Evolutionary conservation across 2,329 filamentous ascomycete genomes (phyloP), one percentile per base, ranked within the genome.

Genomic region (Septoria linicola): DNA sequence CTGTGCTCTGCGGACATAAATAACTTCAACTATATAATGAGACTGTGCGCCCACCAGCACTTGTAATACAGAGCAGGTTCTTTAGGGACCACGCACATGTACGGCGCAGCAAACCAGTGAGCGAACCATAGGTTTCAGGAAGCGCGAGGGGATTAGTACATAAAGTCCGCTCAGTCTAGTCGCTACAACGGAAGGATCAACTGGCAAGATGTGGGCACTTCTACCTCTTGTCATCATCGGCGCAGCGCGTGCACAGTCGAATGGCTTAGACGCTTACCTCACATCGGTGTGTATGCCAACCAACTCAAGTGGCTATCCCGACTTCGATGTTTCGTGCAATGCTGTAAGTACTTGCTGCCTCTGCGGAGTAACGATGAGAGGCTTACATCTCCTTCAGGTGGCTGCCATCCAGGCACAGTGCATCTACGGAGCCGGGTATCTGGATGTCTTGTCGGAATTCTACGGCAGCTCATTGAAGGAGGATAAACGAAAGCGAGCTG

Each of bases 251-350:
- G 53, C 53, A 5, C 52, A 48, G 19, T 49, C 42, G 19, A 41
- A 46, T 47, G 53, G 43, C 16, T 48, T 48, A 5, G 48, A 49
- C 5, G 54, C 54, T 14, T 62, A 64, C 46, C 48, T 64, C 23
- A 25, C 40, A 13, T 35, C 53, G 21, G 57, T 63, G 39, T 66
- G 64, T 54, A 31, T 41, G 7, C 64, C 64, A 5, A 47, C 37
- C 3, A 61, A 63, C 41, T 40, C 49, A 2, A 59, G 40, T 23
- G 57, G 59, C 19, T 16, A 40, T 6, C 55, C 58, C 11, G 60
- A 64, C 40, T 47, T 56, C 25, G 59, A 57, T 17, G 57, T 59
- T 5, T 62, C 64, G 3, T 66, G 64, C 52, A 62, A 61, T 31
- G 58, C 58, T 8, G 48, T 60, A 37, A 34, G 40, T 45, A 8